Evolutionary conservation across 2,329 filamentous ascomycete species (phyloP), one percentile per base, ranked within the genome.

Genomic region (Periconia digitata): DNA sequence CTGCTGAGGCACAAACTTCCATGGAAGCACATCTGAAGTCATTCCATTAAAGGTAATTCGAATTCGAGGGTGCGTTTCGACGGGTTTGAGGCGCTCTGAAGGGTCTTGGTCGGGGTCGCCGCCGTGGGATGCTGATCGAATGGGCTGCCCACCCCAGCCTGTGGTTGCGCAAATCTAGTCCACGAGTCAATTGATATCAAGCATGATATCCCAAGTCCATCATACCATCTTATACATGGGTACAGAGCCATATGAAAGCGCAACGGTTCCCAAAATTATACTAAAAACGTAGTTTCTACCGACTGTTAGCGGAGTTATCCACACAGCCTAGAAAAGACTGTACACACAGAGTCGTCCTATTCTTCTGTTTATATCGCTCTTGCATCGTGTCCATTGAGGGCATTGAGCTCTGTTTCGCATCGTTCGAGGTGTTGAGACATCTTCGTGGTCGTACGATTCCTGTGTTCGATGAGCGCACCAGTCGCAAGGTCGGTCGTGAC

Each of bases 1-100:
- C 77, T 99, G 94, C 74, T 99, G 94, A 1, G 94, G 94, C 2
- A 85, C 85, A 72, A 99, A 99, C 71, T 96, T 96, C 94, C 94
- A 99, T 0, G 92, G 92, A 22, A 99, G 81, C 1, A 96, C 85
- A 69, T 97, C 94, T 1, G 92, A 97, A 1, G 96, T 92, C 22
- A 90, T 95, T 40, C 92, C 89, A 67, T 91, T 94, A 81, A 99
- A 99, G 21, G 92, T 97, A 56, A 99, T 92, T 51, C 90, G 89
- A 63, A 99, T 87, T 45, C 94, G 89, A 59, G 89, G 89, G 50
- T 89, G 87, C 59, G 84, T 80, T 16, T 84, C 89, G 34, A 96
- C 86, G 15, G 94, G 94, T 40, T 85, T 81, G 38, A 99, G 82
- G 46, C 92, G 89, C 41, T 81, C 80, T 29, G 92, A 83, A 21